Percentiles rank a stretch among this genome's conserved stretches.
These are phyloP conservation scores for Mrakiaceae sp. DNA, from an alignment of 1,284 basidiomycete genomes.

Conservation along the genomic window DNA sequence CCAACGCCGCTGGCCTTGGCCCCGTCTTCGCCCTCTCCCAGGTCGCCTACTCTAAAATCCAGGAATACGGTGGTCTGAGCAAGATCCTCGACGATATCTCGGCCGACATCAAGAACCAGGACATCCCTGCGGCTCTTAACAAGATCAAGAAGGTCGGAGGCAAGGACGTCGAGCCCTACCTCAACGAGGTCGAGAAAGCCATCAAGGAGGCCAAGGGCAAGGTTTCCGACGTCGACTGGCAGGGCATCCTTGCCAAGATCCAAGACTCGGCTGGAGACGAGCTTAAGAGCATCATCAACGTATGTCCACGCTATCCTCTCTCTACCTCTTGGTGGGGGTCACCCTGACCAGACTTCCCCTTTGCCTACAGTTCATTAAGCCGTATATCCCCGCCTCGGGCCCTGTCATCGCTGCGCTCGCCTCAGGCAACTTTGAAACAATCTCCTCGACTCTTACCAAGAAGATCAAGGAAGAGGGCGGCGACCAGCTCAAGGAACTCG, in stretches of 20 bases:
- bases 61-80: slow-evolving; percentile 26
- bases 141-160: slow-evolving; percentile 31
- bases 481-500: slow-evolving; percentile 14
- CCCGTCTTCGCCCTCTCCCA: slow-evolving; percentile 26
- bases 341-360: background rate
- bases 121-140: slow-evolving; percentile 28
- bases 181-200: slow-evolving; percentile 29
- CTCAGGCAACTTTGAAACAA: slow-evolving; percentile 4
- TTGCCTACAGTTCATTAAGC: background rate
- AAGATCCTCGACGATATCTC: slow-evolving; percentile 24
- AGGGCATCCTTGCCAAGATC: slow-evolving; percentile 6
- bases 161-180: slow-evolving; percentile 30
- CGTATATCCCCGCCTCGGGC: slow-evolving; percentile 6
- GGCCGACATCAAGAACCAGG: slow-evolving; percentile 27
- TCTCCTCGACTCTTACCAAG: background rate
- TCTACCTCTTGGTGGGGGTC: background rate
- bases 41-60: slow-evolving; percentile 19
- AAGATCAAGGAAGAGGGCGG: slow-evolving; percentile 17
- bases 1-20: slow-evolving; percentile 21
- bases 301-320: slow-evolving; percentile 19
- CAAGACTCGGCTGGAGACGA: slow-evolving; percentile 22
- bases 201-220: slow-evolving; percentile 31
- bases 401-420: slow-evolving; percentile 12
- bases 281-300: slow-evolving; percentile 27
- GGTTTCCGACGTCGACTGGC: slow-evolving; percentile 32